phyloP scores from a whole-genome alignment of 176 grass and related monocot genomes.

The Echinochloa phyllopogon region DNA sequence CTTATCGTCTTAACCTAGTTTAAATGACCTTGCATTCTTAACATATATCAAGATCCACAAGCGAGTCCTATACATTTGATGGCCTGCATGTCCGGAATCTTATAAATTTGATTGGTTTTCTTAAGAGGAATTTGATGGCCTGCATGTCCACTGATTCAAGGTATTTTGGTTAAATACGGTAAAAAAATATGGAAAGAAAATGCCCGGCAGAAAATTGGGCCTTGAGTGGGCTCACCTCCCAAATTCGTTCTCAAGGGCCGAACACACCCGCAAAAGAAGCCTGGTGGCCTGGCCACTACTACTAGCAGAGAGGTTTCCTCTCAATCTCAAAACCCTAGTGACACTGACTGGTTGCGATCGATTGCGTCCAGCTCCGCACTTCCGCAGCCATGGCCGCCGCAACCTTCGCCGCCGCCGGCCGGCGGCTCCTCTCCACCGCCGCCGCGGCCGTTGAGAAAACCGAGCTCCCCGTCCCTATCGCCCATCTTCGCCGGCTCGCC shows the following conservation, averaged over 20 bases:
- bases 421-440: constrained; percentile 16
- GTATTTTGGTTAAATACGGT: background rate
- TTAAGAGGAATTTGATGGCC: background rate
- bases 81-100: too few relatives aligned
- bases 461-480: constrained; percentile 24
- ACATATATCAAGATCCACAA: too few relatives aligned
- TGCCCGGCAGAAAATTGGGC: background rate
- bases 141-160: background rate
- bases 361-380: background rate
- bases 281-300: background rate
- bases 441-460: background rate
- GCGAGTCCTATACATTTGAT: too few relatives aligned
- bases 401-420: constrained; percentile 29
- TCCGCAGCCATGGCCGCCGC: constrained; percentile 40
- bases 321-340: background rate
- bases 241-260: background rate
- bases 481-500: constrained; percentile 41
- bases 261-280: background rate
- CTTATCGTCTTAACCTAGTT: background rate
- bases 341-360: background rate
- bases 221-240: background rate
- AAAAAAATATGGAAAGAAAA: background rate
- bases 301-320: background rate
- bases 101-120: too few relatives aligned
- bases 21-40: background rate